A percentile compares a stretch with the other conserved stretches of the same genome.
These are phyloP conservation scores for Blumeria graminis DNA, from an alignment of 2,329 filamentous ascomycete genomes.

Conservation along the genomic window DNA sequence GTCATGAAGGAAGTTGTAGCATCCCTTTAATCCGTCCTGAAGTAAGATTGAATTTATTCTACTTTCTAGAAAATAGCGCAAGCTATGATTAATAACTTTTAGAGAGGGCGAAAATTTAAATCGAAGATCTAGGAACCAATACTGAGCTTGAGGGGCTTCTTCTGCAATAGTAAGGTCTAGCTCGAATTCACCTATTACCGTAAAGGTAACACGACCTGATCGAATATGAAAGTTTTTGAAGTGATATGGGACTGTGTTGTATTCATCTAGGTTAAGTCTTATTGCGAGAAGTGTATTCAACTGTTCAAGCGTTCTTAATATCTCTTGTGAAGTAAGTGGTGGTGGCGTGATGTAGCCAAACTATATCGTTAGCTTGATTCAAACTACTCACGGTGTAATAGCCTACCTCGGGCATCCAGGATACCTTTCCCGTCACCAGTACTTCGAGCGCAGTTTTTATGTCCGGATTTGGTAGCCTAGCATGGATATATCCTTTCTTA, in stretches of 20 bases:
- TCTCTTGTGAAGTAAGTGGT: conserved; percentile 43
- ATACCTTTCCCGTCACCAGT: conserved; percentile 51
- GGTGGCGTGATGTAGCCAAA: conserved; percentile 56
- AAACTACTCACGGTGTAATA: not conserved
- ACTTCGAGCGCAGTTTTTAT: conserved; percentile 72
- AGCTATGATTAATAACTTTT: conserved; percentile 30
- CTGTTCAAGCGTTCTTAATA: conserved; percentile 51
- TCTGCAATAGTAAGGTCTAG: conserved; percentile 78
- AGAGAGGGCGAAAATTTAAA: conserved; percentile 56
- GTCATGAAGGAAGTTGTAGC: conserved; percentile 72
- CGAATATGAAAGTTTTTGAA: conserved; percentile 57
- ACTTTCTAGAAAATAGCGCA: conserved; percentile 42
- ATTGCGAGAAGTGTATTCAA: conserved; percentile 67
- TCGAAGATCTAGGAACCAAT: conserved; percentile 84
- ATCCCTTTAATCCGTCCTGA: conserved; percentile 48
- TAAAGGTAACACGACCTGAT: conserved; percentile 78
- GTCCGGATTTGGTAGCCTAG: conserved; percentile 71
- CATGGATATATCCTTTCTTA: conserved; percentile 46
- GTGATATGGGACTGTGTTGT: conserved; percentile 46
- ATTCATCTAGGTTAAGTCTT: conserved; percentile 64
- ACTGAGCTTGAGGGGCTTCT: conserved; percentile 61
- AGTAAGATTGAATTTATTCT: conserved; percentile 48
- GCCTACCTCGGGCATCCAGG: conserved; percentile 57
- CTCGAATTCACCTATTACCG: conserved; percentile 65
- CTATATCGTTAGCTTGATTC: conserved; percentile 17